Evolutionary conservation across 2,329 filamentous ascomycete genomes (phyloP).

Genomic region (Talaromyces sp.): DNA sequence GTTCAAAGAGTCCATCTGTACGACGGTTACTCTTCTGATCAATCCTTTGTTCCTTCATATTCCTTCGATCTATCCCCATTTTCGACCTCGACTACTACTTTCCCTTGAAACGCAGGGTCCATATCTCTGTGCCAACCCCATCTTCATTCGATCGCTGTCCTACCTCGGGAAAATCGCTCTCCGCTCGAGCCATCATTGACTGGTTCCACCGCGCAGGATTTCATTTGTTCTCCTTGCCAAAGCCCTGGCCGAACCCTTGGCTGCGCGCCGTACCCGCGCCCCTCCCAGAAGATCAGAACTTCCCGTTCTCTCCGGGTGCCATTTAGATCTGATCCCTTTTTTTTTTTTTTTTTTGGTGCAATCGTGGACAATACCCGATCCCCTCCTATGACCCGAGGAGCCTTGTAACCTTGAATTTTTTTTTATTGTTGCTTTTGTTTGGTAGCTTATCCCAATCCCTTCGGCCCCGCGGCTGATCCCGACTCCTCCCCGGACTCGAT

Average conservation of each 20-base stretch:
- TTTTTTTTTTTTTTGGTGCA: no score
- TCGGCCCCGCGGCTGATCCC: constrained; percentile 14
- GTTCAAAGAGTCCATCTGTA: constrained; percentile 7
- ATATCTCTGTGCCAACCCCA: constrained; percentile 19
- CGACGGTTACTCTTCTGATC: constrained; percentile 13
- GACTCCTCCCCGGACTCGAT: constrained; percentile 4
- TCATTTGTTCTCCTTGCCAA: constrained; percentile 15
- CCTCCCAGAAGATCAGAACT: constrained; percentile 16
- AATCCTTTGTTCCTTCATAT: not conserved
- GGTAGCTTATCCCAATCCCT: not conserved
- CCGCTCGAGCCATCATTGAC: constrained; percentile 12
- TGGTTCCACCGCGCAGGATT: constrained; percentile 14
- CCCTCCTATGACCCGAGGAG: not conserved
- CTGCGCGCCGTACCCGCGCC: constrained; percentile 23
- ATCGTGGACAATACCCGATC: constrained; percentile 3
- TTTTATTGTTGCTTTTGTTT: not conserved
- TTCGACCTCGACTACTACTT: not conserved
- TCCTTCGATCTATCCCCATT: constrained; percentile 3
- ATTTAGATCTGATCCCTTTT: constrained; percentile 2
- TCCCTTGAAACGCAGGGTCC: constrained; percentile 21
- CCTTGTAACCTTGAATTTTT: constrained; percentile 1
- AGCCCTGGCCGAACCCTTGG: constrained; percentile 7
- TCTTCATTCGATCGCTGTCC: constrained; percentile 21
- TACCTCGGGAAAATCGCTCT: constrained; percentile 24
- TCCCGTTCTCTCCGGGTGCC: constrained; percentile 7